Conservation (phyloP, 148 eudicot species). For the Simmondsia chinensis region DNA sequence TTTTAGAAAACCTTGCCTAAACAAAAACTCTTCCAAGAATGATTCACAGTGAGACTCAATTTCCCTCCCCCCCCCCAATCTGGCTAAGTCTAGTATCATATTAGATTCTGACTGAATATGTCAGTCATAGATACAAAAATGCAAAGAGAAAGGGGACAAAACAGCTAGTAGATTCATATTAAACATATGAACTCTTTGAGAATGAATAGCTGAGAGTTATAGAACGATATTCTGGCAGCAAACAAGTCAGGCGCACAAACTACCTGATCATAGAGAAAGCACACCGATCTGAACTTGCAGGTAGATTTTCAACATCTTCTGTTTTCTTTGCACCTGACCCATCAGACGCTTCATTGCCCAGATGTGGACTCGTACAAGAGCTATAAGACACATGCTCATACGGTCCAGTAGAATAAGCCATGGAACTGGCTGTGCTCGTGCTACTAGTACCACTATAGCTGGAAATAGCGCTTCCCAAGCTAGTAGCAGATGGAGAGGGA, state of each 20-base stretch:
- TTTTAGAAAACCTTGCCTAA: too few relatives aligned
- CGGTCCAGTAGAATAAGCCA: conserved; percentile 40
- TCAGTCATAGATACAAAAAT: too few relatives aligned
- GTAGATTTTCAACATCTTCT: conserved; percentile 26
- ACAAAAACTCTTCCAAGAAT: too few relatives aligned
- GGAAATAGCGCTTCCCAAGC: conserved; percentile 62
- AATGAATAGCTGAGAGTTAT: too few relatives aligned
- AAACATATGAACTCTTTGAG: too few relatives aligned
- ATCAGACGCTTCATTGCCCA: conserved; percentile 24
- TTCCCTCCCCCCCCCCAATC: too few relatives aligned
- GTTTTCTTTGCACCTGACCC: conserved; percentile 15
- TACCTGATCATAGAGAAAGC: conserved; percentile 46
- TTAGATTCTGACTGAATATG: too few relatives aligned
- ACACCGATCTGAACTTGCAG: conserved; percentile 28
- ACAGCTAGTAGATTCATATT: too few relatives aligned
- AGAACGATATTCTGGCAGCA: too few relatives aligned
- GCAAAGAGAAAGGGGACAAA: too few relatives aligned
- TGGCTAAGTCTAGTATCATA: too few relatives aligned
- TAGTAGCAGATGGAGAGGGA: conserved; percentile 49
- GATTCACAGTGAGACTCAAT: too few relatives aligned
- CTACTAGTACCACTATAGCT: conserved; percentile 52
- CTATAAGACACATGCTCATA: conserved; percentile 26
- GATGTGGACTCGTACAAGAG: conserved; percentile 32
- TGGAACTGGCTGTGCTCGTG: conserved; percentile 35
- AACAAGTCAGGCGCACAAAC: neutral